Evolutionary conservation across 2,329 filamentous ascomycete species (phyloP).

Genomic region (Phialemoniopsis sp.): DNA sequence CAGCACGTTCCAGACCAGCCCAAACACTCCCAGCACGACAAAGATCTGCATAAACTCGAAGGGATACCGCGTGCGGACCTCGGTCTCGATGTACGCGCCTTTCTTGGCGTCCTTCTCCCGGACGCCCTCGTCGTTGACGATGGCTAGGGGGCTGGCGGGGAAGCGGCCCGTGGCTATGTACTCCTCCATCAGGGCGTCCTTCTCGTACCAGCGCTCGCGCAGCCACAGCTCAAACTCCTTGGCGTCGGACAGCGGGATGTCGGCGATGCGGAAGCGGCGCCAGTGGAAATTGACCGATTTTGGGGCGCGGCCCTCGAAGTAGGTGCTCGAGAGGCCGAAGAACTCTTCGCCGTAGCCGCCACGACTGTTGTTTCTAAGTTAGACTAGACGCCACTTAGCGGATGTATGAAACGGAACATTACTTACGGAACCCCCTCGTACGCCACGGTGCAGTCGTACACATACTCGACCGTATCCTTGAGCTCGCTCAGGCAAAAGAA

Average conservation of each 20-base stretch:
- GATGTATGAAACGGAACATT: not conserved
- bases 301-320: constrained; percentile 82
- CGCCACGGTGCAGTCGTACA: constrained; percentile 91
- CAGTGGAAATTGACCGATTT: constrained; percentile 97
- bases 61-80: constrained; percentile 48
- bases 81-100: constrained; percentile 48
- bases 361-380: constrained; percentile 41
- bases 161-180: constrained; percentile 77
- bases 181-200: constrained; percentile 82
- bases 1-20: constrained; percentile 32
- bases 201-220: constrained; percentile 82
- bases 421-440: constrained; percentile 92
- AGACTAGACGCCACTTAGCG: not conserved
- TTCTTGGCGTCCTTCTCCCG: constrained; percentile 7
- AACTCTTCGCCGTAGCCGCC: constrained; percentile 85
- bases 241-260: constrained; percentile 75
- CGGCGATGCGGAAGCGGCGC: constrained; percentile 75
- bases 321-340: constrained; percentile 82
- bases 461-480: constrained; percentile 69
- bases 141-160: constrained; percentile 57
- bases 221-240: constrained; percentile 82
- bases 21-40: constrained; percentile 39
- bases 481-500: constrained; percentile 77
- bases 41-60: constrained; percentile 55
- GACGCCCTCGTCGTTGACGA: constrained; percentile 24